Evolutionary conservation across 2,329 filamentous ascomycete species (phyloP), one percentile per base, ranked within the genome.

Genomic region (Aureobasidium uvarum): DNA sequence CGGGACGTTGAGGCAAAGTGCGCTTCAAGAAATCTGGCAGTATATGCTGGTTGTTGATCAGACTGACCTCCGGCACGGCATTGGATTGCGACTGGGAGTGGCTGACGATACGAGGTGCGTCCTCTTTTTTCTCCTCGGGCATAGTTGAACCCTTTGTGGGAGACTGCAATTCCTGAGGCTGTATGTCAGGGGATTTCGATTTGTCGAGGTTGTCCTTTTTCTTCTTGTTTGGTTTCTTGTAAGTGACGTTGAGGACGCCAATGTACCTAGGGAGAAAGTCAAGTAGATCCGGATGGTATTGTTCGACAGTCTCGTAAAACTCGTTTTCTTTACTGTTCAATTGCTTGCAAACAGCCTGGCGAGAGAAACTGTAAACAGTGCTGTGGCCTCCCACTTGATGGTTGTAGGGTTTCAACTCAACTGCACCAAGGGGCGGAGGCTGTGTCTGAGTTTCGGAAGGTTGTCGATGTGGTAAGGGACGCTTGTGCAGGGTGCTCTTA

Each of bases 341-440:
- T 78, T 97, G 92, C 78, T 99, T 99, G 83, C 95, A 99, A 13
- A 99, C 93, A 65, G 95, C 95, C 72, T 93, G 86, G 70, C 92
- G 88, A 20, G 95, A 98, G 75, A 99, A 98, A 48, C 94, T 89
- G 85, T 96, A 99, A 41, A 99, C 85, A 0, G 94, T 97, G 7
- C 92, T 97, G 76, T 99, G 95, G 0, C 95, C 95, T 66, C 95
- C 95, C 64, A 99, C 95, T 78, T 99, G 95, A 78, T 99, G 95
- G 70, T 92, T 91, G 78, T 97, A 99, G 1, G 95, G 95, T 72
- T 97, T 96, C 67, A 99, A 83, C 76, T 98, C 93, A 70, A 99
- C 96, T 36, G 94, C 94, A 68, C 94, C 91, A 33, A 96, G 82
- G 3, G 93, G 92, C 77, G 77, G 46, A 74, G 74, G 80, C 70